Base-by-base conservation (phyloP, 805 yeast species). In the Myxozyma kluyveri region DNA sequence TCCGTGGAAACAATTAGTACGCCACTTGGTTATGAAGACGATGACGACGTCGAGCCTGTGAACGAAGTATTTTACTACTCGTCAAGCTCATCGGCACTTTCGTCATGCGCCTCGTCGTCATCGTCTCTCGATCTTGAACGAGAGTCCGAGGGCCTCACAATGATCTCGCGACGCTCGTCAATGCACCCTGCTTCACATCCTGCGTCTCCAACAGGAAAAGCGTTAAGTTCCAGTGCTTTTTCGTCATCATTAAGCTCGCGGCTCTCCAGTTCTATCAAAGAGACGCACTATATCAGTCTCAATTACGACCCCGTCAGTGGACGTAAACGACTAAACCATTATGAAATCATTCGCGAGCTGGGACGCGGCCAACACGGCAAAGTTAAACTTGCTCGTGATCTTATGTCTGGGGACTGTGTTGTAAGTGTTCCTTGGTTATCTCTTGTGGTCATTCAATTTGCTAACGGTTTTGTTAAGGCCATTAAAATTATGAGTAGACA, bases 301-400 rank as follows among this genome's bases (percentile, higher is more conserved):
- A 96, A 90, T 61, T 89, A 88, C 69, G 96, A 93, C 67, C 97
- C 98, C 0, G 78, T 85, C 3, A 81, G 84, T 1, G 82, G 84
- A 56, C 79, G 93, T 45, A 86, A 90, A 65, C 81, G 84, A 32
- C 75, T 93, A 56, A 93, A 93, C 69, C 82, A 95, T 0, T 93
- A 90, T 66, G 99, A 93, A 68, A 86, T 93, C 33, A 70, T 89
- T 27, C 75, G 78, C 23, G 97, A 90, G 70, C 75, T 93, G 26
- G 99, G 99, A 9, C 76, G 86, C 32, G 99, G 99, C n/a, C 96
- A 90, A 67, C 98, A 91, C 69, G 98, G 99, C n/a, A 91, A 88
- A 67, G 99, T 93, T 39, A 93, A 93, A 67, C 75, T 93, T 18
- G 99, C 95, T 0, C 79, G 79, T 54, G 91, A 90, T 65, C 69